Conservation (phyloP, 257 asterid genomes). For the Solanum infundibuliforme region DNA sequence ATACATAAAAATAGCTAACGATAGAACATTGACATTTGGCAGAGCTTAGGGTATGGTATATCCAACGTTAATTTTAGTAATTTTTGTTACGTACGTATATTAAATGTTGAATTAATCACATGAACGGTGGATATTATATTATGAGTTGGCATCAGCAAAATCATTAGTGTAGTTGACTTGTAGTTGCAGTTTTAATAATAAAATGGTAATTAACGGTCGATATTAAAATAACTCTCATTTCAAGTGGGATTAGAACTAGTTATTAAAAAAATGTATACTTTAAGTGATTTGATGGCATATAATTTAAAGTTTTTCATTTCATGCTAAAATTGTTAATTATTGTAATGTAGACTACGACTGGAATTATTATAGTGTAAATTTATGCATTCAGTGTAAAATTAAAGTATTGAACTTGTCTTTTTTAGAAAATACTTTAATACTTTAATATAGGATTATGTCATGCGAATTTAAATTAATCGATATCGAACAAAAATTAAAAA, state of each 20-base stretch:
- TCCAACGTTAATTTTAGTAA: no score
- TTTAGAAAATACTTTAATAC: not conserved
- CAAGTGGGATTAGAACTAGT: not conserved
- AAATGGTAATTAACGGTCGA: not conserved
- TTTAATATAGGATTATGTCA: fast-evolving
- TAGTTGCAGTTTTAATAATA: not conserved
- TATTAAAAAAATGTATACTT: not conserved
- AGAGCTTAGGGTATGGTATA: no score
- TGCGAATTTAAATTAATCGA: not conserved
- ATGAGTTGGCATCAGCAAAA: not conserved
- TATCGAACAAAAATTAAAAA: not conserved
- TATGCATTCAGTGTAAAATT: not conserved
- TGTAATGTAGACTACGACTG: not conserved
- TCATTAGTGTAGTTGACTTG: not conserved
- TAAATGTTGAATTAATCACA: not conserved
- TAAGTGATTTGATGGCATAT: not conserved
- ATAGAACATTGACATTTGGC: no score
- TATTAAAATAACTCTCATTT: not conserved
- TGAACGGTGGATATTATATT: not conserved
- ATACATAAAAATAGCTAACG: no score
- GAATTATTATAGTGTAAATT: not conserved
- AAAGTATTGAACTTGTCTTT: no score
- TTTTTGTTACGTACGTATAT: no score
- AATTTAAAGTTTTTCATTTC: not conserved
- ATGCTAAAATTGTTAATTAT: not conserved